Conservation (phyloP, 2,329 filamentous ascomycete genomes). For the Fusarium goolgardi region DNA sequence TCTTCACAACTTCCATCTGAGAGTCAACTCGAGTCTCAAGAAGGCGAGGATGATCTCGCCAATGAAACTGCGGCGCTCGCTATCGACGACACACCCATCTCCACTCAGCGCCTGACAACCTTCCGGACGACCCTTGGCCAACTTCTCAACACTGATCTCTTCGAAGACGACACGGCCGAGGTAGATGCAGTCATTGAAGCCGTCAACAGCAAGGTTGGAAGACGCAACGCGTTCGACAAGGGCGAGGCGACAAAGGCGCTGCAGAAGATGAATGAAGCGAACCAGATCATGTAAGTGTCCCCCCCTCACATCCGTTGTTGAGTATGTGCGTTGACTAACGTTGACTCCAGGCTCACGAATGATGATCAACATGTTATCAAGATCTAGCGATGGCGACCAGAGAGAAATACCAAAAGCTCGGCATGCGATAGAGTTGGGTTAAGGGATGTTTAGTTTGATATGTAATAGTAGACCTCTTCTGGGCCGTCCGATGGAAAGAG, state of each 20-base stretch:
- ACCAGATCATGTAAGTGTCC: constrained; percentile 88
- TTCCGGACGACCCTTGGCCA: constrained; percentile 88
- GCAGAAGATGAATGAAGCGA: constrained; percentile 81
- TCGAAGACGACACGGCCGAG: constrained; percentile 84
- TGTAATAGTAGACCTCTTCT: constrained; percentile 5
- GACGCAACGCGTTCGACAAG: constrained; percentile 70
- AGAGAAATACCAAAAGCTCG: constrained; percentile 2
- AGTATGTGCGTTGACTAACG: constrained; percentile 36
- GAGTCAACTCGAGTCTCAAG: constrained; percentile 56
- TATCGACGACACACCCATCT: constrained; percentile 64
- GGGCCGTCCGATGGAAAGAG: constrained; percentile 7
- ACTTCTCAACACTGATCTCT: constrained; percentile 83
- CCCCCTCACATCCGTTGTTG: neutral
- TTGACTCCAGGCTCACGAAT: constrained; percentile 61
- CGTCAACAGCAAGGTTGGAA: constrained; percentile 78
- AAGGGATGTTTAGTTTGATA: constrained; percentile 1
- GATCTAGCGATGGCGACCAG: constrained; percentile 60
- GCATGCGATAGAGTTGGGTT: constrained; percentile 19
- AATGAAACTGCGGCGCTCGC: constrained; percentile 56
- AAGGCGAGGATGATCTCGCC: constrained; percentile 58
- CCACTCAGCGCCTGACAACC: constrained; percentile 70
- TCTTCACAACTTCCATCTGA: constrained; percentile 73
- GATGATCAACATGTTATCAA: constrained; percentile 76
- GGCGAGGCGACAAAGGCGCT: constrained; percentile 82
- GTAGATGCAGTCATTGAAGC: constrained; percentile 79